A percentile compares a stretch with the other conserved stretches of the same genome.
Evolutionary conservation across 2,329 filamentous ascomycete species (phyloP).

Genomic region (Aspergillus caelatus): DNA sequence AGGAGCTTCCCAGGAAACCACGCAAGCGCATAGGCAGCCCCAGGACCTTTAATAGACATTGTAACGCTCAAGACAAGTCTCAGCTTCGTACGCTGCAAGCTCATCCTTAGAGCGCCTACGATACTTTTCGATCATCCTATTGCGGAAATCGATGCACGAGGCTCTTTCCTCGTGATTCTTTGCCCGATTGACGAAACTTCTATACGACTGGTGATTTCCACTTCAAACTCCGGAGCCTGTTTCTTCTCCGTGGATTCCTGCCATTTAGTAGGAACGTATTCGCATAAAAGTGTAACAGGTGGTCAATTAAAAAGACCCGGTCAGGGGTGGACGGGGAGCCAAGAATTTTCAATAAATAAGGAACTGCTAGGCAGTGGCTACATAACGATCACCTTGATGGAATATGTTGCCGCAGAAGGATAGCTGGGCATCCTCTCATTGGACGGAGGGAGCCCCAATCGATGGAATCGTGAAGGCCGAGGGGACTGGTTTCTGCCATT

Average conservation of each 20-base stretch:
- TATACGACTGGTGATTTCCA: not conserved
- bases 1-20: constrained; percentile 6
- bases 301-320: not conserved
- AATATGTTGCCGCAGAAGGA: constrained; percentile 9
- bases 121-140: not conserved
- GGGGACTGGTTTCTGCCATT: not conserved
- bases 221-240: not conserved
- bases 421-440: not conserved
- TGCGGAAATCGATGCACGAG: not conserved
- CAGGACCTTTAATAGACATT: not conserved
- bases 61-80: not conserved
- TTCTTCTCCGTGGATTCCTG: not conserved
- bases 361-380: not conserved
- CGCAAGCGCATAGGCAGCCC: constrained; percentile 13
- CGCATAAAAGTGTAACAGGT: not conserved
- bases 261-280: not conserved
- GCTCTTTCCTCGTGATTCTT: not conserved
- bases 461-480: constrained; percentile 3
- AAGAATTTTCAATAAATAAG: not conserved
- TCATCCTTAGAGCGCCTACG: not conserved
- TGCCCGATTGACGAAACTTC: not conserved
- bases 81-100: constrained; percentile 7
- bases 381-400: constrained; percentile 6
- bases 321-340: not conserved
- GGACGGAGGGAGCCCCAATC: constrained; percentile 7